Conservation (phyloP, 129 eudicot genomes). For the Lactuca sativa region DNA sequence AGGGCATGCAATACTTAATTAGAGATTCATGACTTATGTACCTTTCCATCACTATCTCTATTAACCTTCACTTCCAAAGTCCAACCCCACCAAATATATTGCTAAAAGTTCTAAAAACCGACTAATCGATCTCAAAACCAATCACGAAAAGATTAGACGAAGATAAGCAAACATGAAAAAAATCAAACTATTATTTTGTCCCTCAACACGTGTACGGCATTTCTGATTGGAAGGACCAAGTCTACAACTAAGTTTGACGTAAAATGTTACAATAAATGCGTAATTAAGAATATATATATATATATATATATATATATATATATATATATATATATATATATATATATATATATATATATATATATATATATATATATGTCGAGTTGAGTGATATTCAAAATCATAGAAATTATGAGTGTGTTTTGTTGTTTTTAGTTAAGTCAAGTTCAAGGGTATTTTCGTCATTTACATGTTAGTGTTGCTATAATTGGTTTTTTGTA, state of each 20-base stretch:
- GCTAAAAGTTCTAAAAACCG: constrained; percentile 36
- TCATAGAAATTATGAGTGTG: not conserved
- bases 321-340: no score
- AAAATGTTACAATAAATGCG: constrained; percentile 12
- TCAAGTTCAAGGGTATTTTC: constrained; percentile 21
- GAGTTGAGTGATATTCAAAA: constrained; percentile 21
- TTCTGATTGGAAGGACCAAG: not conserved
- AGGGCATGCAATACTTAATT: constrained; percentile 17
- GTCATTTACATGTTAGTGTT: constrained; percentile 20
- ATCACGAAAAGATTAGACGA: constrained; percentile 13
- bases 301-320: not conserved
- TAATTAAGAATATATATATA: constrained; percentile 3
- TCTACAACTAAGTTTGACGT: constrained; percentile 16
- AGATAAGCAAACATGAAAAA: constrained; percentile 25
- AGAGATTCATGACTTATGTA: constrained; percentile 25
- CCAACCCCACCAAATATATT: constrained; percentile 32
- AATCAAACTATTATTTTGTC: constrained; percentile 32
- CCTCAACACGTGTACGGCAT: constrained; percentile 37
- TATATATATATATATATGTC: not conserved
- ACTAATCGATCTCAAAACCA: constrained; percentile 20
- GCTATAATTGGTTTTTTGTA: constrained; percentile 31
- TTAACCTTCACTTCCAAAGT: constrained; percentile 16
- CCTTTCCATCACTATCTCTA: constrained; percentile 23
- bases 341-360: no score
- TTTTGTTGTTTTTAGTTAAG: not conserved